These are phyloP conservation scores for Auricularia heimuer DNA, from an alignment of 768 basidiomycete genomes.

Conservation along the genomic window DNA sequence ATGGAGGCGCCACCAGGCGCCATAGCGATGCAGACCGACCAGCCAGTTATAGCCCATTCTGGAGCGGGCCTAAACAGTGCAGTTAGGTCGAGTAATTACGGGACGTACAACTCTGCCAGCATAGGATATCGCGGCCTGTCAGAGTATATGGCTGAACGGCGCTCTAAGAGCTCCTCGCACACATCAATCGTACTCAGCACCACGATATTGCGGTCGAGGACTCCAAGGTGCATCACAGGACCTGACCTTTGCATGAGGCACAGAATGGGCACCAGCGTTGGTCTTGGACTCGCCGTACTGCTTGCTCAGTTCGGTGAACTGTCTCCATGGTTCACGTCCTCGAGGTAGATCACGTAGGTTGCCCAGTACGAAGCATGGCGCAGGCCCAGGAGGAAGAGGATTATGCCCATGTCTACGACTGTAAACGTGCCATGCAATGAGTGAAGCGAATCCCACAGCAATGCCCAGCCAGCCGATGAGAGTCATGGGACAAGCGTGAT, in stretches of 20 bases:
- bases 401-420: no score
- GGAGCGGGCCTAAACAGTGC: not conserved
- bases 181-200: conserved; percentile 20
- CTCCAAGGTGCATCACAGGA: conserved; percentile 14
- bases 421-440: no score
- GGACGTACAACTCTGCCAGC: not conserved
- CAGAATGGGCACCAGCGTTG: not conserved
- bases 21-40: not conserved
- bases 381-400: not conserved
- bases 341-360: not conserved
- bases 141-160: conserved; percentile 21
- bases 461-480: no score
- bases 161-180: conserved; percentile 22
- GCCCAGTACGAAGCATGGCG: not conserved
- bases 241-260: not conserved
- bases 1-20: no score
- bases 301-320: not conserved
- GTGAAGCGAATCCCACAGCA: no score
- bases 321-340: not conserved
- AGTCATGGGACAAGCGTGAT: no score
- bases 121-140: conserved; percentile 14
- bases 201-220: conserved; percentile 14
- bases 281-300: not conserved
- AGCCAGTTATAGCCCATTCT: not conserved
- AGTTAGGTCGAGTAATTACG: not conserved